phyloP scores from a whole-genome alignment of 2,329 filamentous ascomycete species.

The Cercospora berteroae region DNA sequence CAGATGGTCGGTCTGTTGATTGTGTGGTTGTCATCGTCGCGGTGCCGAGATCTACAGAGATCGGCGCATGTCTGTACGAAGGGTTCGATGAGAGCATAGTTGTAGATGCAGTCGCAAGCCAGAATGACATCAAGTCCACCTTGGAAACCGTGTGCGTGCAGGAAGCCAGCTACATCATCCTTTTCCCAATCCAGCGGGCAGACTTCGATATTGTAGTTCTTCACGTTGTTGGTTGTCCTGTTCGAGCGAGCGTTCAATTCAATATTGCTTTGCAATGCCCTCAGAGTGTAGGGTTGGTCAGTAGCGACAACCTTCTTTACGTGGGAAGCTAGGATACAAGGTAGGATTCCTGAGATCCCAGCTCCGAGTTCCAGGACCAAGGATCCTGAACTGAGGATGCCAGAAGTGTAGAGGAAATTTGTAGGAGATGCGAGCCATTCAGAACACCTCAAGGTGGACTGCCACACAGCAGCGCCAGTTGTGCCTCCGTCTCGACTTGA shows the following conservation, averaged over 20 bases:
- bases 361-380: conserved; percentile 80
- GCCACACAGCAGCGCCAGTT: conserved; percentile 83
- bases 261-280: conserved; percentile 74
- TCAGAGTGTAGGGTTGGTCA: conserved; percentile 82
- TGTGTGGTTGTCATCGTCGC: background rate
- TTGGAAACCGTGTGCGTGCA: conserved; percentile 49
- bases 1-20: conserved; percentile 61
- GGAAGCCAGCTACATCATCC: conserved; percentile 46
- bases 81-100: conserved; percentile 77
- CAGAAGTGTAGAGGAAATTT: conserved; percentile 62
- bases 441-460: conserved; percentile 79
- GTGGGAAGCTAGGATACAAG: conserved; percentile 62
- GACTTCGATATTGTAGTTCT: conserved; percentile 24
- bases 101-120: conserved; percentile 94
- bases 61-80: conserved; percentile 74
- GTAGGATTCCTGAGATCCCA: conserved; percentile 79
- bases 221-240: conserved; percentile 4
- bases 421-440: conserved; percentile 67
- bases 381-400: conserved; percentile 55
- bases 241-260: conserved; percentile 52
- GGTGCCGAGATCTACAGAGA: conserved; percentile 58
- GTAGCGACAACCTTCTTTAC: conserved; percentile 72
- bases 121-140: conserved; percentile 57
- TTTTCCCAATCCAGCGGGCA: conserved; percentile 76
- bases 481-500: conserved; percentile 72